Conservation (phyloP, 1,139 yeast genomes). For the Magnusiomyces tetraspermus region DNA sequence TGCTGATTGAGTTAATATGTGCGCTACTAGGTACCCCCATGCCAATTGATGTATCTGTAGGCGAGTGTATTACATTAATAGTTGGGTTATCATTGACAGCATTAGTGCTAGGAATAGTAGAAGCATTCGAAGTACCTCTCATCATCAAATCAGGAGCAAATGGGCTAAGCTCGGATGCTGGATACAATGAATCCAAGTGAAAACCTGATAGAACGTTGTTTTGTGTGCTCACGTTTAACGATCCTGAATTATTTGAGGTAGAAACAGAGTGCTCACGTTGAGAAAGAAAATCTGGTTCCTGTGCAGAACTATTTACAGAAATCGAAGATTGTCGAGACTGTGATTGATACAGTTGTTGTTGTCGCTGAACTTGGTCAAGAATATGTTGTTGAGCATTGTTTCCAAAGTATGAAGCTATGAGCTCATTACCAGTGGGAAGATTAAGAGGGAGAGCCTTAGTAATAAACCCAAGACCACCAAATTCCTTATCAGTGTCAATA, state of each 20-base stretch:
- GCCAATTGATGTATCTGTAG: not conserved
- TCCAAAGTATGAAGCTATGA: not conserved
- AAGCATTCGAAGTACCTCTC: not conserved
- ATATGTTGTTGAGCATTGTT: not conserved
- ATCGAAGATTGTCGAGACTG: not conserved
- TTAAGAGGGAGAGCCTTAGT: slow-evolving; percentile 28
- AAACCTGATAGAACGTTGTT: not conserved
- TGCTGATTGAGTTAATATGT: not conserved
- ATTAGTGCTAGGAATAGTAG: not conserved
- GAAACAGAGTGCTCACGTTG: not conserved
- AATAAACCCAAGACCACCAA: slow-evolving; percentile 33
- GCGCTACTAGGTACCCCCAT: not conserved
- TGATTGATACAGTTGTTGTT: not conserved
- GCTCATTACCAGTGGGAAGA: slow-evolving; percentile 1
- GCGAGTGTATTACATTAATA: not conserved
- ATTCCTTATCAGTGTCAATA: slow-evolving; percentile 32
- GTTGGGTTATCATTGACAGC: not conserved
- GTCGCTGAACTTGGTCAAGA: not conserved
- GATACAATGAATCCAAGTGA: not conserved
- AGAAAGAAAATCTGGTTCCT: not conserved
- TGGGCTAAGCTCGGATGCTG: not conserved
- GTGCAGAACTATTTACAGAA: not conserved
- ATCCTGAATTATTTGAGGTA: not conserved
- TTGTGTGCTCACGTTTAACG: not conserved
- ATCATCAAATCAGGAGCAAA: not conserved